Evolutionary conservation across 371 early-diverging fungal genomes (phyloP).

Genomic region (Entomophthora muscae): DNA sequence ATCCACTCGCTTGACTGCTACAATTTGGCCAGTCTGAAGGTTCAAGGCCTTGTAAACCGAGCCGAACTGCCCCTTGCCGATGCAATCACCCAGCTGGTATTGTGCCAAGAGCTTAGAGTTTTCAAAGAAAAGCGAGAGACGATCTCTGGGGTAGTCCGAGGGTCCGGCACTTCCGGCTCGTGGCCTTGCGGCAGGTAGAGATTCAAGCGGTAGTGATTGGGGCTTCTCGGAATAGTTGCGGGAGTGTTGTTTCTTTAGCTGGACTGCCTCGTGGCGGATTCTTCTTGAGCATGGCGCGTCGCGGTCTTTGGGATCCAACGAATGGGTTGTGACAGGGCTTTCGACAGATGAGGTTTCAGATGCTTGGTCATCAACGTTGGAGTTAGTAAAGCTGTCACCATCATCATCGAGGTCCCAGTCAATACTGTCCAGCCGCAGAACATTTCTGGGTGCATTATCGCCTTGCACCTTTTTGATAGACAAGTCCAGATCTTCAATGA

Average conservation of each 20-base stretch:
- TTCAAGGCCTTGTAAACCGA: conserved; percentile 73
- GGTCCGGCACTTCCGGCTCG: background rate
- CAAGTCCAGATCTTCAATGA: conserved; percentile 6
- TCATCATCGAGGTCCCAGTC: conserved; percentile 7
- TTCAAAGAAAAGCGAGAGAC: conserved; percentile 1
- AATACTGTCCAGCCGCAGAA: conserved; percentile 2
- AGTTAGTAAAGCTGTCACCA: background rate
- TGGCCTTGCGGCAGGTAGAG: background rate
- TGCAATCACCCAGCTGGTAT: conserved; percentile 71
- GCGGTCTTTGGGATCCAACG: too few species aligned
- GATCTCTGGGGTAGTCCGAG: background rate
- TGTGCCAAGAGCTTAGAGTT: background rate
- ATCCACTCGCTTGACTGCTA: conserved; percentile 73
- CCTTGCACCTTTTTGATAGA: background rate
- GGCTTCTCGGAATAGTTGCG: conserved; percentile 6
- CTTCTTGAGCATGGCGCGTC: too few species aligned
- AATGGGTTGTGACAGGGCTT: too few species aligned
- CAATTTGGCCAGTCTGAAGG: conserved; percentile 63
- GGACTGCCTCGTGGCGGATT: background rate
- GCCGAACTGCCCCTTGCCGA: conserved; percentile 85
- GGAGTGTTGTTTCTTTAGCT: conserved; percentile 1
- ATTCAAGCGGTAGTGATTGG: background rate
- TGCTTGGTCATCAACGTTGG: background rate
- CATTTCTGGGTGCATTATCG: background rate
- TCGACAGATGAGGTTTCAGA: background rate